Percentiles rank a stretch among this genome's conserved stretches.
phyloP scores from a whole-genome alignment of 2,329 filamentous ascomycete genomes.

The Nigrospora osmanthi region DNA sequence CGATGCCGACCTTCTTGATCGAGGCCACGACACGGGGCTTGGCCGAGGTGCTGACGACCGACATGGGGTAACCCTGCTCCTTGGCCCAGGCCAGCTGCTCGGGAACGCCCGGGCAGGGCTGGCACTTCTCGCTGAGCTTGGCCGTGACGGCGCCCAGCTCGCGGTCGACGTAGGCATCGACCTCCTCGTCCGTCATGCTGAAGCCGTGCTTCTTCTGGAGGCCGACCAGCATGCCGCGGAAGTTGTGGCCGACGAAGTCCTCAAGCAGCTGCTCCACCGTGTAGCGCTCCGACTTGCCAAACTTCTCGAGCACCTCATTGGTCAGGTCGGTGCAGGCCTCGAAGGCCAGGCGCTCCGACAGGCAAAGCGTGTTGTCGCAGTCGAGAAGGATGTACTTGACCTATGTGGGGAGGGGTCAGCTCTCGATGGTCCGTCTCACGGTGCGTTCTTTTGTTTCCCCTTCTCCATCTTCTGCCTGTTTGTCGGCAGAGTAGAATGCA shows the following conservation, averaged over 20 bases:
- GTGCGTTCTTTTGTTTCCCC: neutral
- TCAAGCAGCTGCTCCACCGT: conserved; percentile 60
- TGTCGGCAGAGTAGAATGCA: neutral
- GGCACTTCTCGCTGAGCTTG: conserved; percentile 55
- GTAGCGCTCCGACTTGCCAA: conserved; percentile 54
- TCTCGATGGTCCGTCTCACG: neutral
- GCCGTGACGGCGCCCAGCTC: conserved; percentile 64
- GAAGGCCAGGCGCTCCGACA: conserved; percentile 68
- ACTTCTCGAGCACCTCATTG: conserved; percentile 63
- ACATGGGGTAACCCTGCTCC: conserved; percentile 54
- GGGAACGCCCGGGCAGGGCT: conserved; percentile 52
- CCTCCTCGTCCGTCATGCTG: conserved; percentile 49
- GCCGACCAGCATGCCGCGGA: conserved; percentile 65
- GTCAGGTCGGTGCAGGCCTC: conserved; percentile 68
- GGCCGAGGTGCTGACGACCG: conserved; percentile 64
- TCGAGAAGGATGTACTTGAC: conserved; percentile 56
- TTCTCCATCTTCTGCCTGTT: neutral
- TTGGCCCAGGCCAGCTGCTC: conserved; percentile 51
- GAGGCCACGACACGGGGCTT: conserved; percentile 61
- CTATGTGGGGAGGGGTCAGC: conserved; percentile 20
- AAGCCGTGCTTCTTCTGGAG: conserved; percentile 64
- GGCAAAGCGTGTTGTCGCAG: conserved; percentile 67
- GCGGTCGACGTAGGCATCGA: conserved; percentile 56
- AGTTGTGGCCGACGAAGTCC: conserved; percentile 73
- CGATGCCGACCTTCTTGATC: conserved; percentile 60